Base-by-base conservation (phyloP, 257 asterid species). In the Sherardia arvensis region DNA sequence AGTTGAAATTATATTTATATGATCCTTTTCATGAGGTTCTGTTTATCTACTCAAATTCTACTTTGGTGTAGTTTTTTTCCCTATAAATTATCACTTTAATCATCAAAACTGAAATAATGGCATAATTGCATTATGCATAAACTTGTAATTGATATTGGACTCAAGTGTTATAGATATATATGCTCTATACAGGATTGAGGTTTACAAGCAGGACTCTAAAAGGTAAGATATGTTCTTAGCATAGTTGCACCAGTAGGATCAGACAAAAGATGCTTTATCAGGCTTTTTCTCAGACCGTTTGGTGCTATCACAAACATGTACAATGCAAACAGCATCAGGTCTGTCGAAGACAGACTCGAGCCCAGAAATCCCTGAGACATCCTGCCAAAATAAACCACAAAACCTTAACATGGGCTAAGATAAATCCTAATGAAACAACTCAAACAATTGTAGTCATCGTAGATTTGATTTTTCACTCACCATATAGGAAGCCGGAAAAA, bases 301-400 rank as follows among this genome's bases (percentile, higher is more conserved):
- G 99, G 97, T 27, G 99, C 94, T 68, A 93, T 83, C 27, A 90
- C 72, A 69, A 93, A 93, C 99, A 93, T 93, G 60, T 90, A 93
- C 11, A 93, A 72, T 15, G 99, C 94, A 55, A 93, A 93, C 65
- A 93, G 62, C 62, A 90, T 59, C 25, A 93, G 99, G 71, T 93
- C 99, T 22, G 69, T 81, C 0, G 99, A 90, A 9, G 99, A 93
- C 54, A 93, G 76, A 22, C 88, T 90, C 5, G 97, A 93, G 1
- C 97, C 99, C n/a, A 93, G 91, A 77, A 93, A 93, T 61, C 99
- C 99, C 64, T 93, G 97, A 22, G 94, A 85, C 99, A 90, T 90
- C 99, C 99, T 90, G 87, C 22, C 49, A 59, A 23, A 63, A 64
- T 18, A 23, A 63, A 61, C 22, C 62, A 70, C 7, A 15, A 43